A percentile compares a stretch with the other conserved stretches of the same genome.
Evolutionary conservation across 2,329 filamentous ascomycete genomes (phyloP).

Genomic region (Exophiala calicioides): DNA sequence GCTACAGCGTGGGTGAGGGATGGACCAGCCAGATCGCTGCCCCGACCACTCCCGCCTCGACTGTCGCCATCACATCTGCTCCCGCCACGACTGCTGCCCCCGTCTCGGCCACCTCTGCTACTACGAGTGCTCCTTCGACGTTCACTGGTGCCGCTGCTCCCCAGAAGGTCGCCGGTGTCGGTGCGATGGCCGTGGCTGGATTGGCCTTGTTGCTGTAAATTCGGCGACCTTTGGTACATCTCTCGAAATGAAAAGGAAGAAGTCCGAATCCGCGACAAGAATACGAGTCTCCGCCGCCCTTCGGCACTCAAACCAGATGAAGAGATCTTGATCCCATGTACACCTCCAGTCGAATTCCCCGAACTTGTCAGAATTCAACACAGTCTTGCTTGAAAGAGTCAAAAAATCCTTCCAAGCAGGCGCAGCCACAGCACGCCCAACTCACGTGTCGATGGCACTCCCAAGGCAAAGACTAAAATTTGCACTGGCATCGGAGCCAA

Average conservation of each 20-base stretch:
- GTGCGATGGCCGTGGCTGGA: slow-evolving; percentile 25
- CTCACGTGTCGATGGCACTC: no score
- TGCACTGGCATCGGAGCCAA: no score
- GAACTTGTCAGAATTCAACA: no score
- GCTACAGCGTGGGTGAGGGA: slow-evolving; percentile 15
- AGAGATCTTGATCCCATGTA: no score
- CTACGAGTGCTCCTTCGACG: slow-evolving; percentile 2
- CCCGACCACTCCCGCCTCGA: background rate
- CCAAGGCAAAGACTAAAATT: no score
- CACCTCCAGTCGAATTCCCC: no score
- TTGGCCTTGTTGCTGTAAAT: slow-evolving; percentile 25
- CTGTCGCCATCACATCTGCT: background rate
- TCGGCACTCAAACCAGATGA: no score
- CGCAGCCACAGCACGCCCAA: no score
- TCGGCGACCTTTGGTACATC: background rate
- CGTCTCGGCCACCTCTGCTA: background rate
- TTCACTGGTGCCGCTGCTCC: slow-evolving; percentile 19
- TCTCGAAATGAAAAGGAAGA: background rate
- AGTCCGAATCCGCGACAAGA: no score
- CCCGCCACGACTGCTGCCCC: slow-evolving; percentile 1
- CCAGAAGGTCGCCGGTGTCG: slow-evolving; percentile 22
- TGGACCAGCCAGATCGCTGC: slow-evolving; percentile 26
- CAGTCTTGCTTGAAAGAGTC: no score
- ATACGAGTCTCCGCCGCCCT: no score
- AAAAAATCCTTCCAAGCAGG: no score